phyloP scores from a whole-genome alignment of 495 filamentous ascomycete genomes.

The Aspergillus campestris region DNA sequence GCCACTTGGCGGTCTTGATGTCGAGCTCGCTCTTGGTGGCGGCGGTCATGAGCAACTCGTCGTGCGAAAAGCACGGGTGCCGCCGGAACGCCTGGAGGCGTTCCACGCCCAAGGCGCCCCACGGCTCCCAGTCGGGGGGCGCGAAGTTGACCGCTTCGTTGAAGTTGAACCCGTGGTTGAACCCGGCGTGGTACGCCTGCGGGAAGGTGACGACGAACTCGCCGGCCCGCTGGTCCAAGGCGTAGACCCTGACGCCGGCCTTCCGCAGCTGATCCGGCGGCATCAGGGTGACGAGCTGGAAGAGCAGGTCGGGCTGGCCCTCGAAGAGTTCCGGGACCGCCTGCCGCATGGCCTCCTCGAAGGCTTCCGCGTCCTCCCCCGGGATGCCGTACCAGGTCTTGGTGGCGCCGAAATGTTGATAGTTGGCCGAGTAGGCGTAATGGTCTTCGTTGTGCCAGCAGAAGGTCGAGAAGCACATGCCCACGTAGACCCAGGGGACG shows the following conservation, averaged over 20 bases:
- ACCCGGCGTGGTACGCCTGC: constrained; percentile 85
- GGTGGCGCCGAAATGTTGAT: constrained; percentile 96
- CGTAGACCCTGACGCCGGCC: constrained; percentile 86
- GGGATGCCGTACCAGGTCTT: constrained; percentile 99
- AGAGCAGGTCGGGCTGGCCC: constrained; percentile 91
- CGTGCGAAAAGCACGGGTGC: constrained; percentile 94
- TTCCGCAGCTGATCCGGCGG: constrained; percentile 92
- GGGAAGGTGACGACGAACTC: constrained; percentile 96
- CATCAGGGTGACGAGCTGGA: constrained; percentile 91
- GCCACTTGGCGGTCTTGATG: constrained; percentile 91
- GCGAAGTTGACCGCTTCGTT: constrained; percentile 99
- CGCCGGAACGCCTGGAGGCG: constrained; percentile 80
- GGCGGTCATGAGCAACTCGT: constrained; percentile 89
- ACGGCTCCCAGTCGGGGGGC: constrained; percentile 93
- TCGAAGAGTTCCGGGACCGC: constrained; percentile 96
- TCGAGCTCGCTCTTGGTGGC: constrained; percentile 60
- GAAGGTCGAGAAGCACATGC: constrained; percentile 99
- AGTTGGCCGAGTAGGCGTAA: constrained; percentile 96
- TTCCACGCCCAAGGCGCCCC: constrained; percentile 77
- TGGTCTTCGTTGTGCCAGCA: constrained; percentile 99
- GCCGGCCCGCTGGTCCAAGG: constrained; percentile 87
- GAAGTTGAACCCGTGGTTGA: constrained; percentile 98
- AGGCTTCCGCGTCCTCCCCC: constrained; percentile 83
- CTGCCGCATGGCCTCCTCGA: constrained; percentile 90
- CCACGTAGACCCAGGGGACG: constrained; percentile 98